Conservation (phyloP, 768 basidiomycete species). For the Pholiota conissans region DNA sequence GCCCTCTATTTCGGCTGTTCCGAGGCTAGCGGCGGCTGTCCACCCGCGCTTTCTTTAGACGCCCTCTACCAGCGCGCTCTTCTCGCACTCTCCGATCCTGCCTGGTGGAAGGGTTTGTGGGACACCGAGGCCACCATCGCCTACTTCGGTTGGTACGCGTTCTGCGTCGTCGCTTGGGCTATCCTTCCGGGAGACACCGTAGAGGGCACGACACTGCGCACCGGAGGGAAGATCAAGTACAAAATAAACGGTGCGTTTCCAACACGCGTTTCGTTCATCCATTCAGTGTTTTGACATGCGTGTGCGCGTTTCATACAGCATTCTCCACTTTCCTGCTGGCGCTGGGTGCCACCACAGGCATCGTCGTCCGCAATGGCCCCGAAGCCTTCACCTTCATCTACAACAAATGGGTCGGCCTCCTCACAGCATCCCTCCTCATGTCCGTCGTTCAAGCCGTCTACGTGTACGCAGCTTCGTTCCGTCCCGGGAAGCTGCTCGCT, state of each 20-base stretch:
- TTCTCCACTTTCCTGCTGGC: conserved; percentile 86
- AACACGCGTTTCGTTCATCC: neutral
- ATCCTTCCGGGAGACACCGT: conserved; percentile 75
- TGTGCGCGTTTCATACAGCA: conserved; percentile 45
- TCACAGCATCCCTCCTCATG: conserved; percentile 82
- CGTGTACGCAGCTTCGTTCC: conserved; percentile 75
- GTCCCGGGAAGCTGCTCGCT: conserved; percentile 70
- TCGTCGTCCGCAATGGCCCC: conserved; percentile 73
- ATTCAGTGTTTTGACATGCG: neutral
- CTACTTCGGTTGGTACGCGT: conserved; percentile 92
- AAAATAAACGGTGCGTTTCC: conserved; percentile 84
- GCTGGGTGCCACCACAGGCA: conserved; percentile 68
- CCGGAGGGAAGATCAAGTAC: conserved; percentile 78
- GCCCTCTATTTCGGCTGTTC: conserved; percentile 78
- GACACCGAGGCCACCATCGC: conserved; percentile 74
- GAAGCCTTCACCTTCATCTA: conserved; percentile 87
- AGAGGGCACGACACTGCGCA: conserved; percentile 69
- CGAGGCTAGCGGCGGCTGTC: conserved; percentile 69
- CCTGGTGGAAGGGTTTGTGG: conserved; percentile 80
- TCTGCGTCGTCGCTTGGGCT: conserved; percentile 78
- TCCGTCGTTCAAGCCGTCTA: conserved; percentile 69
- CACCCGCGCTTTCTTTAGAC: conserved; percentile 44
- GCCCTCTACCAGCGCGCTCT: conserved; percentile 42
- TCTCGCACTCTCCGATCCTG: conserved; percentile 42
- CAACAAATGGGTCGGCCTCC: conserved; percentile 87